These are phyloP conservation scores for Hypholoma sublateritium DNA, from an alignment of 768 basidiomycete species.

Conservation along the genomic window DNA sequence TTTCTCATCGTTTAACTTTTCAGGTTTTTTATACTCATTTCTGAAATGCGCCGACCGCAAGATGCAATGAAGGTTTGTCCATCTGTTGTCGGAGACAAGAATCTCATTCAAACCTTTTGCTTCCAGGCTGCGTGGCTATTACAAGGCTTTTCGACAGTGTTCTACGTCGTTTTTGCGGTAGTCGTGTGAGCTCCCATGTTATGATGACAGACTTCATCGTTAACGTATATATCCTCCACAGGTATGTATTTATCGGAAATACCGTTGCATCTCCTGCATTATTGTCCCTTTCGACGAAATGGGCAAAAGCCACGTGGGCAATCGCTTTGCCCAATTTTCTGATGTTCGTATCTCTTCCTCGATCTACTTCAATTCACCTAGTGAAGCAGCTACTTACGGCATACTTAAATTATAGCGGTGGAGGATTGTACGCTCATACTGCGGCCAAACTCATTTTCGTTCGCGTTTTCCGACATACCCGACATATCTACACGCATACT, in stretches of 20 bases:
- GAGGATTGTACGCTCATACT: slow-evolving; percentile 7
- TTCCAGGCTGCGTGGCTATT: slow-evolving; percentile 2
- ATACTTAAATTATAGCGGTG: neutral
- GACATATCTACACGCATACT: slow-evolving; percentile 8
- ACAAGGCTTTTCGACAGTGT: slow-evolving; percentile 7
- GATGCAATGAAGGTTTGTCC: slow-evolving; percentile 8
- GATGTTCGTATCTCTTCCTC: neutral
- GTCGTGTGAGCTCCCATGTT: neutral
- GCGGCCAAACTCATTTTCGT: slow-evolving; percentile 7
- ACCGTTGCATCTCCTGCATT: slow-evolving; percentile 5
- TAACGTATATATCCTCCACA: neutral
- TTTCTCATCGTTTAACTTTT: neutral
- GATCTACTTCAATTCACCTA: no score
- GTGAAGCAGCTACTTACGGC: no score
- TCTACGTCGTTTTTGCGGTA: slow-evolving; percentile 7
- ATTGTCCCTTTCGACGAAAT: slow-evolving; percentile 4
- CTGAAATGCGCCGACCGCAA: slow-evolving; percentile 7
- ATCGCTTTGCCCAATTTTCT: slow-evolving; percentile 9
- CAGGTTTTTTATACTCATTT: slow-evolving; percentile 10
- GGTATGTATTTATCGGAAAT: slow-evolving; percentile 7
- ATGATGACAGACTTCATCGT: no score
- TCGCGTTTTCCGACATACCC: slow-evolving; percentile 6
- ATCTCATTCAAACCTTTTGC: no score
- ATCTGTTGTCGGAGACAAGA: no score
- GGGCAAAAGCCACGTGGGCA: slow-evolving; percentile 9